Evolutionary conservation across 441 rosid species (phyloP).

Genomic region (Adansonia madagascariensis): DNA sequence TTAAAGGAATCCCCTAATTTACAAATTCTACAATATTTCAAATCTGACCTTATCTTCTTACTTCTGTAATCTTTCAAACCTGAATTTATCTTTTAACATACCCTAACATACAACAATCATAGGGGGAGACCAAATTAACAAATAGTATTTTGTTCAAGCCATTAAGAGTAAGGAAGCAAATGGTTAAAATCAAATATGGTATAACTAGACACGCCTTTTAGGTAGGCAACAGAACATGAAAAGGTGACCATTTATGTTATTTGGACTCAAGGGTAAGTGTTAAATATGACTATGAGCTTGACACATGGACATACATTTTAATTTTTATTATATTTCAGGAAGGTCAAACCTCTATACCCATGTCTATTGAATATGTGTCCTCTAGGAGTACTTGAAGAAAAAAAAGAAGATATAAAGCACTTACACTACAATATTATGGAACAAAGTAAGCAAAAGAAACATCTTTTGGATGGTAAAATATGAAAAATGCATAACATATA

Average conservation of each 20-base stretch:
- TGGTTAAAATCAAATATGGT: conserved; percentile 12
- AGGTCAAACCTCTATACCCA: neutral
- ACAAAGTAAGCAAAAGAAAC: neutral
- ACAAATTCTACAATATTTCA: no score
- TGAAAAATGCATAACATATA: neutral
- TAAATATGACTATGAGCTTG: neutral
- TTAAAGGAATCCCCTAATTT: no score
- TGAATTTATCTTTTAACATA: no score
- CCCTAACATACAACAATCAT: neutral
- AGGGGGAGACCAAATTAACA: neutral
- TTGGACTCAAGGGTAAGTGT: neutral
- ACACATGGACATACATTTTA: neutral
- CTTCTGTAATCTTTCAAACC: no score
- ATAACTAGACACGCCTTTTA: neutral
- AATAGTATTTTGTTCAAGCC: conserved; percentile 3
- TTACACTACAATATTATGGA: conserved; percentile 1
- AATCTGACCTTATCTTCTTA: no score
- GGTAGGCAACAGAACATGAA: neutral
- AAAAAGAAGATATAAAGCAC: conserved; percentile 1
- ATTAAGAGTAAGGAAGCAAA: conserved; percentile 1
- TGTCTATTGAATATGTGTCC: neutral
- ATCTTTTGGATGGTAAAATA: conserved; percentile 6
- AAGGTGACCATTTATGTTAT: neutral
- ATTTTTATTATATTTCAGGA: neutral
- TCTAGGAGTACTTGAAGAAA: neutral